Conservation (phyloP, 129 eudicot genomes). For the Flaveria brownii region DNA sequence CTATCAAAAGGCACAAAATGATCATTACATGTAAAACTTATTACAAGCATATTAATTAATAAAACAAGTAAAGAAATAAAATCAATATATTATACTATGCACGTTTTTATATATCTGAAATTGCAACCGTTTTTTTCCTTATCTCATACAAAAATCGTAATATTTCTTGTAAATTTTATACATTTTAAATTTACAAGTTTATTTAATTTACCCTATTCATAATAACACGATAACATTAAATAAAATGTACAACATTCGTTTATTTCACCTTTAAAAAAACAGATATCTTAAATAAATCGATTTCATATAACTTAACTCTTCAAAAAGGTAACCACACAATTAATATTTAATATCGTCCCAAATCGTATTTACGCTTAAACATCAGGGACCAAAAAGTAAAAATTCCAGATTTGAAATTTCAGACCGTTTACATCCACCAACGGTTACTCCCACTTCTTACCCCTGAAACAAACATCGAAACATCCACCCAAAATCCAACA, state of each 20-base stretch:
- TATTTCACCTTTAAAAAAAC: neutral
- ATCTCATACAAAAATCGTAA: neutral
- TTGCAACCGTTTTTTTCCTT: neutral
- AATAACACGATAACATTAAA: neutral
- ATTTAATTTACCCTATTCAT: no score
- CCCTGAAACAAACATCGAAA: slow-evolving; percentile 37
- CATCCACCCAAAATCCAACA: slow-evolving; percentile 30
- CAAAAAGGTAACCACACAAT: no score
- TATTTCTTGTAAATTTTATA: no score
- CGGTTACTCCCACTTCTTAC: slow-evolving; percentile 41
- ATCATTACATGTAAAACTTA: neutral
- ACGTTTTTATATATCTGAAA: neutral
- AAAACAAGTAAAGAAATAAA: neutral
- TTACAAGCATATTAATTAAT: neutral
- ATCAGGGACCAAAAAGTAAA: slow-evolving; percentile 27
- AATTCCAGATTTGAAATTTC: slow-evolving; percentile 31
- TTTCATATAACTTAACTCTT: neutral
- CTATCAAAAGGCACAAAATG: slow-evolving; percentile 3
- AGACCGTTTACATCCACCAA: slow-evolving; percentile 44
- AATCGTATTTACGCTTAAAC: neutral
- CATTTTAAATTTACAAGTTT: no score
- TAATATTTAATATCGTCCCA: neutral
- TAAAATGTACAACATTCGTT: neutral
- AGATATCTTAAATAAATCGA: neutral
- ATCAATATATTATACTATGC: neutral